phyloP scores from a whole-genome alignment of 768 basidiomycete genomes.

The Basidioascus undulatus region DNA sequence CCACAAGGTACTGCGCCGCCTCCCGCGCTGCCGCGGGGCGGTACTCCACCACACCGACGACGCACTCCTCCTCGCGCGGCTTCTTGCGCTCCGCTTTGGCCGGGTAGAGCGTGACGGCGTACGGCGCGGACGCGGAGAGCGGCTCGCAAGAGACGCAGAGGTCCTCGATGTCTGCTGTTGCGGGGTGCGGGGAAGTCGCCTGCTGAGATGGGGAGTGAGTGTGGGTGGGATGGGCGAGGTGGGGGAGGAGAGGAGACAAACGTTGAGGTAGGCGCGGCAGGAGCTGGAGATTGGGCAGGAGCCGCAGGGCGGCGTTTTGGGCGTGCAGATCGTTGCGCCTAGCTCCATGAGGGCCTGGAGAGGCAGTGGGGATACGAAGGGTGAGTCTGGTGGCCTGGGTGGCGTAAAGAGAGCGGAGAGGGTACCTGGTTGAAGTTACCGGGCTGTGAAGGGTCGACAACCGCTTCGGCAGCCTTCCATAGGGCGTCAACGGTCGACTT shows the following conservation, averaged over 20 bases:
- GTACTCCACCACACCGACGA: constrained; percentile 76
- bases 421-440: neutral
- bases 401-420: neutral
- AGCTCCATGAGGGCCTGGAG: constrained; percentile 75
- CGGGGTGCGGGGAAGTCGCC: constrained; percentile 1
- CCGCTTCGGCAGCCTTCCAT: constrained; percentile 50
- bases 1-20: constrained; percentile 35
- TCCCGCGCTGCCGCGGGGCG: constrained; percentile 13
- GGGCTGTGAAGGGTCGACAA: constrained; percentile 24
- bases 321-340: constrained; percentile 77
- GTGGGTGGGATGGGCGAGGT: neutral
- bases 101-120: constrained; percentile 48
- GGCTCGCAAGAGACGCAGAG: constrained; percentile 43
- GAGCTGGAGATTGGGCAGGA: constrained; percentile 42
- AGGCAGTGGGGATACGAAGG: constrained; percentile 2
- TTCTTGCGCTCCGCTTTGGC: constrained; percentile 68
- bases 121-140: constrained; percentile 16
- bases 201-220: neutral
- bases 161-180: constrained; percentile 46
- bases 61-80: constrained; percentile 56
- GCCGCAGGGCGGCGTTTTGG: constrained; percentile 48
- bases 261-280: constrained; percentile 39
- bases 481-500: constrained; percentile 53
- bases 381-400: constrained; percentile 6
- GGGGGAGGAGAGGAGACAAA: neutral